These are phyloP conservation scores for Narthecium ossifragum DNA, from an alignment of 106 monocot genomes.

Conservation along the genomic window DNA sequence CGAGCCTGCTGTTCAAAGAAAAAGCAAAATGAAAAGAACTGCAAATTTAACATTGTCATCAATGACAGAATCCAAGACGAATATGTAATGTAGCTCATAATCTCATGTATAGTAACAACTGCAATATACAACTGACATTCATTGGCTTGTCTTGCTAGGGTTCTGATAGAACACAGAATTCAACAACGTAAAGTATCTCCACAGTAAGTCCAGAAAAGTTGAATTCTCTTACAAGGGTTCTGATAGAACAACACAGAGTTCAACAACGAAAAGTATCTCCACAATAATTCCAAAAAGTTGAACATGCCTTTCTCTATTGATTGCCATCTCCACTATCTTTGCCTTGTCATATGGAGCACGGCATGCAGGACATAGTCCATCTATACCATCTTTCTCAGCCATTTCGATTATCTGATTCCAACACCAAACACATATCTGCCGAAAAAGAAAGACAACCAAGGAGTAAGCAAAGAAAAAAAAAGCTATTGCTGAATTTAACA, in stretches of 20 bases:
- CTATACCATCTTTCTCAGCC: conserved; percentile 23
- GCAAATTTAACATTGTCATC: too few relatives aligned
- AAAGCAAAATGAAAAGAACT: neutral
- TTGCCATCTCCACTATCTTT: conserved; percentile 26
- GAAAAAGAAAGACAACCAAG: neutral
- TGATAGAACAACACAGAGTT: neutral
- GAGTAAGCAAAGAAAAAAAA: too few relatives aligned
- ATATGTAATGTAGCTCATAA: too few relatives aligned
- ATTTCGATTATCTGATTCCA: conserved; percentile 41
- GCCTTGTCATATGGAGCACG: conserved; percentile 39
- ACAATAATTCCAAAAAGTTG: neutral
- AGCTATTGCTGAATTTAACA: too few relatives aligned
- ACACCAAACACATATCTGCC: conserved; percentile 60
- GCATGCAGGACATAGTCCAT: conserved; percentile 44
- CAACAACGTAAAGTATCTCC: neutral
- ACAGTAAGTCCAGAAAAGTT: neutral
- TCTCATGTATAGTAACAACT: too few relatives aligned
- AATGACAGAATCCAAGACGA: too few relatives aligned
- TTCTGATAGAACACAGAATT: neutral
- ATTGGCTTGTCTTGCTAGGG: too few relatives aligned
- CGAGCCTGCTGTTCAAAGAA: conserved; percentile 8
- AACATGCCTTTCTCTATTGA: conserved; percentile 30
- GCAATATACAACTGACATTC: too few relatives aligned
- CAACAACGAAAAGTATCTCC: neutral
- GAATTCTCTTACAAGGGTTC: too few relatives aligned